phyloP scores from a whole-genome alignment of 176 grass and related monocot species.

The Phoenix roebelenii region DNA sequence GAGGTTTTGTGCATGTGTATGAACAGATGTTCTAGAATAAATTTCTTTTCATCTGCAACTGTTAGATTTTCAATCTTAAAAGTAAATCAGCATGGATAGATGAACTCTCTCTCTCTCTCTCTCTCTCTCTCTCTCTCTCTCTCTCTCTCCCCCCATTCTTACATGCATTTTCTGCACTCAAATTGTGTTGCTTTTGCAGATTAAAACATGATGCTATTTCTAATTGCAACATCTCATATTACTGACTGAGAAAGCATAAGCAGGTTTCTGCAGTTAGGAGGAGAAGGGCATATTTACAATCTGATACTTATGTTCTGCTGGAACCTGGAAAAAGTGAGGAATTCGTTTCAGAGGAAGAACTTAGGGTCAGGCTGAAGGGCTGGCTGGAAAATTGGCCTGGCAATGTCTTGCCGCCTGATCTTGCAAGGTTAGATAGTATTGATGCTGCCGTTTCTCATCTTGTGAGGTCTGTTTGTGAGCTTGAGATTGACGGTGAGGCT shows the following conservation, averaged over 20 bases:
- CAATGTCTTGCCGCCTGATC: slow-evolving; percentile 48
- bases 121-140: no score
- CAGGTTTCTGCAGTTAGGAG: slow-evolving; percentile 45
- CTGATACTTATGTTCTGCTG: slow-evolving; percentile 64
- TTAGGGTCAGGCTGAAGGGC: slow-evolving; percentile 40
- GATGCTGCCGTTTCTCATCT: slow-evolving; percentile 80
- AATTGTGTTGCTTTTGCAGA: no score
- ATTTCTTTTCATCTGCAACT: no score
- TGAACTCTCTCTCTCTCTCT: no score
- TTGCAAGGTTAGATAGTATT: slow-evolving; percentile 39
- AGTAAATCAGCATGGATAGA: no score
- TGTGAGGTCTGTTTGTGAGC: slow-evolving; percentile 68
- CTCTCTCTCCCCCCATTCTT: no score
- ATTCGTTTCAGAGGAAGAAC: slow-evolving; percentile 65
- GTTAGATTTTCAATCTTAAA: no score
- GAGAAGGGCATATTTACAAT: slow-evolving; percentile 47
- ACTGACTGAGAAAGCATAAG: background rate
- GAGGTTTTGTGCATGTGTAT: slow-evolving; percentile 27
- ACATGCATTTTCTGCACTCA: no score
- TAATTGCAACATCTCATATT: no score
- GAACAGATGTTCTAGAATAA: no score
- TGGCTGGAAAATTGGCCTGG: slow-evolving; percentile 62
- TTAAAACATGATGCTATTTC: no score
- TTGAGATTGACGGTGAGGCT: slow-evolving; percentile 60
- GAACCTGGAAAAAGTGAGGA: slow-evolving; percentile 58